Base-by-base conservation (phyloP, 1,139 yeast species). In the Pichia inconspicua region DNA sequence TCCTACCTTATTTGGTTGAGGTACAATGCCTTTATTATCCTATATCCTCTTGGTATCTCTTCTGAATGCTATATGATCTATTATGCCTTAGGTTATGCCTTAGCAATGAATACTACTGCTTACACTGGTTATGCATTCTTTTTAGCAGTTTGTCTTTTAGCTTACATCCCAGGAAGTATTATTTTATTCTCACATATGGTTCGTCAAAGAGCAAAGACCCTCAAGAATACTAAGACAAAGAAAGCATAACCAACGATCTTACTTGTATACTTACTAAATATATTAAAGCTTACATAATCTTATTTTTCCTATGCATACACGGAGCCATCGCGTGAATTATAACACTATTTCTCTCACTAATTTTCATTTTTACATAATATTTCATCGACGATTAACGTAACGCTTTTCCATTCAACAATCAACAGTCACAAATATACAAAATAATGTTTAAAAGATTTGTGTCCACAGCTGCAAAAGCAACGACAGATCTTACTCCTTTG, bases 21-120 rank as follows among this genome's bases (percentile, higher is more conserved):
- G 62, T 92, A 90, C 71, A 84, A 86, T 53, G 72, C 90, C 30
- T 92, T 92, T 66, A 77, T 78, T 58, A 78, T 88, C 2, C 73
- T 92, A 58, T 92, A 92, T 62, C 98, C 98, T 25, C 67, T 86
- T 35, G 98, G 98, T 6, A 97, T 92, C 17, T 78, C 85, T 5
- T 81, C 94, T 52, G 99, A 92, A 64, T 73, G 87, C 55, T 61
- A 73, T 46, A 78, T 89, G 68, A 75, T 88, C 53, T 81, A 79
- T 65, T 68, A 80, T 12, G 53, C 53, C 1, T 31, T 46, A 4
- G 35, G 41, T 10, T 35, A 38, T 4, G 52, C 81, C 95, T 0
- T 71, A 88, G 44, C 76, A 72, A 36, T 78, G 77, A 47, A 95
- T 95, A 14, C 74, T 19, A 3, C 32, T 17, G 14, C 30, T 41